Percentiles rank a stretch among this genome's conserved stretches.
These are phyloP conservation scores for Pleurotus sapidus DNA, from an alignment of 768 basidiomycete genomes.

Conservation along the genomic window DNA sequence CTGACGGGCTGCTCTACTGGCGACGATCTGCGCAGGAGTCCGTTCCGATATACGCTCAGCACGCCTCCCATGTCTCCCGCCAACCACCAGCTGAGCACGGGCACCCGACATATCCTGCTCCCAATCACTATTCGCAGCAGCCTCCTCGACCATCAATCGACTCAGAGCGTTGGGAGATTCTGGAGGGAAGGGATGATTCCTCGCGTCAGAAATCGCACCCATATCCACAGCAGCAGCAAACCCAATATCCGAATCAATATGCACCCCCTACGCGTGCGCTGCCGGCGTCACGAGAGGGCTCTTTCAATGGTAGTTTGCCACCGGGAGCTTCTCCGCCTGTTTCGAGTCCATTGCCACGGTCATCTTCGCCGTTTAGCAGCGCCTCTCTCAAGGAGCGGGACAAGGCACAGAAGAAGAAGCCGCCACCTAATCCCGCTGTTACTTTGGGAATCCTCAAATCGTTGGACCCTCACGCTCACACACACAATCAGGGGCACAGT, in stretches of 20 bases:
- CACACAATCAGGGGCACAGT: slow-evolving; percentile 20
- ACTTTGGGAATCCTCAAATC: slow-evolving; percentile 59
- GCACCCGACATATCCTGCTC: not conserved
- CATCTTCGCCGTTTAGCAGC: slow-evolving; percentile 45
- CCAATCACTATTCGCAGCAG: not conserved
- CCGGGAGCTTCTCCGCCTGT: slow-evolving; percentile 40
- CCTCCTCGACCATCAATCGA: slow-evolving; percentile 12
- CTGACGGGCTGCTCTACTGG: not conserved
- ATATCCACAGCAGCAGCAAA: slow-evolving; percentile 19
- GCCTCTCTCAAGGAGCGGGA: slow-evolving; percentile 23
- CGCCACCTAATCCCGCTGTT: slow-evolving; percentile 20
- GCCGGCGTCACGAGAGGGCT: slow-evolving; percentile 47
- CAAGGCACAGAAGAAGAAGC: slow-evolving; percentile 24
- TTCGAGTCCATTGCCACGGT: slow-evolving; percentile 35
- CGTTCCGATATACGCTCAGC: slow-evolving; percentile 4
- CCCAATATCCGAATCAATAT: slow-evolving; percentile 15
- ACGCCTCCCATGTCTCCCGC: not conserved
- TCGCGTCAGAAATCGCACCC: slow-evolving; percentile 21
- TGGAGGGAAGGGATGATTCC: slow-evolving; percentile 1
- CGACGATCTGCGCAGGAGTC: not conserved
- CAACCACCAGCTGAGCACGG: slow-evolving; percentile 2
- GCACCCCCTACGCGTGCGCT: slow-evolving; percentile 23
- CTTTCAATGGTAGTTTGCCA: slow-evolving; percentile 41
- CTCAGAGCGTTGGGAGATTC: slow-evolving; percentile 12
- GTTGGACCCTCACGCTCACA: slow-evolving; percentile 51